Percentiles rank a stretch among this genome's conserved stretches.
Conservation (phyloP, 495 filamentous ascomycete genomes). For the Annulohypoxylon stygium region DNA sequence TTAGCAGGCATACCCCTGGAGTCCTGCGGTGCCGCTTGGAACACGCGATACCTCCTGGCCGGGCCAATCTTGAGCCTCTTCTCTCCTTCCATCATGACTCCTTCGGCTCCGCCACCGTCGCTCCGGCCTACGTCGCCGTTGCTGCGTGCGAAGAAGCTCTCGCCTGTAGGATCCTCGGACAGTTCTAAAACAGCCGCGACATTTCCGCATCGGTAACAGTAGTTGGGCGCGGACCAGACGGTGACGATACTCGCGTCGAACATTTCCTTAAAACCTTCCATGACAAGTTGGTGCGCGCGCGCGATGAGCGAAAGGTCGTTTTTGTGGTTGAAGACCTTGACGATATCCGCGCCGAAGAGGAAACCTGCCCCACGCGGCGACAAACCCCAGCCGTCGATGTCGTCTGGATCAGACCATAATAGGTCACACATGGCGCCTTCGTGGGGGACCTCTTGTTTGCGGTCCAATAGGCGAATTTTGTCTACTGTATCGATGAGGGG, state of each 20-base stretch:
- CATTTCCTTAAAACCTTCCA: constrained; percentile 99
- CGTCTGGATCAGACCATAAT: constrained; percentile 97
- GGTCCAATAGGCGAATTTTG: constrained; percentile 93
- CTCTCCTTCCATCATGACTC: constrained; percentile 60
- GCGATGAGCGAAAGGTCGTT: constrained; percentile 94
- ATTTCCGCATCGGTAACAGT: constrained; percentile 98
- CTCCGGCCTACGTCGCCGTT: constrained; percentile 81
- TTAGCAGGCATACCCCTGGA: constrained; percentile 98
- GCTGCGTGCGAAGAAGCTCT: constrained; percentile 80
- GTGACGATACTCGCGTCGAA: constrained; percentile 95
- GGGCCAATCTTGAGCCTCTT: constrained; percentile 70
- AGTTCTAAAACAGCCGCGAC: constrained; percentile 96
- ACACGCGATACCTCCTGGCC: constrained; percentile 92
- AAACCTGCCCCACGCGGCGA: constrained; percentile 96
- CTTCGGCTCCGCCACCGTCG: constrained; percentile 52
- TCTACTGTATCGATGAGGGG: constrained; percentile 94
- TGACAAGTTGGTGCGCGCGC: constrained; percentile 95
- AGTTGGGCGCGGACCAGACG: constrained; percentile 97
- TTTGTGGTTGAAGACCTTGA: constrained; percentile 92
- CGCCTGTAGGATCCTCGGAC: constrained; percentile 82
- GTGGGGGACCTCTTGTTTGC: constrained; percentile 98
- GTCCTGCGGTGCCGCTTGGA: constrained; percentile 97
- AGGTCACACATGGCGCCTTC: constrained; percentile 99
- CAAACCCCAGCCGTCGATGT: constrained; percentile 97
- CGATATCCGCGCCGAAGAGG: constrained; percentile 95